Conservation (phyloP, 2,329 filamentous ascomycete species). For the Penicillium griseofulvum region DNA sequence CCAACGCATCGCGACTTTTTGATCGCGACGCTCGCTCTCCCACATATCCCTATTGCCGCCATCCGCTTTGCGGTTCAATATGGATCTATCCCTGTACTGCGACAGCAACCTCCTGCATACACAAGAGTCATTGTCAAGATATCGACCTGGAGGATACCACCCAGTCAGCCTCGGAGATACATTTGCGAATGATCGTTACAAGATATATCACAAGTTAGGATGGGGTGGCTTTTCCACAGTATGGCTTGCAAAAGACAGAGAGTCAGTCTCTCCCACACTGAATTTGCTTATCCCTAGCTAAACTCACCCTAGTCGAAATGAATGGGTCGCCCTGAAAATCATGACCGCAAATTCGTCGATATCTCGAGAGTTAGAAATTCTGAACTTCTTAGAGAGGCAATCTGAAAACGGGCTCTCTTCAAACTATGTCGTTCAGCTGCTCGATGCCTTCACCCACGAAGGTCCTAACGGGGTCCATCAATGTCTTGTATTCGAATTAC, state of each 20-base stretch:
- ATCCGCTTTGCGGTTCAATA: neutral
- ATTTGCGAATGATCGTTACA: slow-evolving; percentile 44
- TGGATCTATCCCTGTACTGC: neutral
- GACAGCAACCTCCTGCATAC: neutral
- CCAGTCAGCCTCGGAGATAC: slow-evolving; percentile 44
- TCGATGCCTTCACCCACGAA: slow-evolving; percentile 31
- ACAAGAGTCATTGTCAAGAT: neutral
- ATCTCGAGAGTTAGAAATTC: slow-evolving; percentile 21
- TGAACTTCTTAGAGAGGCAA: slow-evolving; percentile 13
- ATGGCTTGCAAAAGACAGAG: slow-evolving; percentile 43
- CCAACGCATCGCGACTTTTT: too few species aligned
- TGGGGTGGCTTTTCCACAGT: slow-evolving; percentile 48
- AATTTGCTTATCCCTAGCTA: slow-evolving; percentile 3
- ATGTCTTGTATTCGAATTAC: slow-evolving; percentile 36
- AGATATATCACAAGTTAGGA: slow-evolving; percentile 47
- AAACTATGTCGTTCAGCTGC: slow-evolving; percentile 28
- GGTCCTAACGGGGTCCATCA: slow-evolving; percentile 37
- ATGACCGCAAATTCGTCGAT: slow-evolving; percentile 23
- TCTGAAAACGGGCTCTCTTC: slow-evolving; percentile 14
- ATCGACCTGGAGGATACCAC: slow-evolving; percentile 39
- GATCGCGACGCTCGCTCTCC: too few species aligned
- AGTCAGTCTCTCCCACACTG: slow-evolving; percentile 15
- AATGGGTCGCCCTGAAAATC: slow-evolving; percentile 37
- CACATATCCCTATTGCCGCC: too few species aligned
- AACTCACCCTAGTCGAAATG: slow-evolving; percentile 10